Conservation (phyloP, 129 eudicot species). For the Centella asiatica region DNA sequence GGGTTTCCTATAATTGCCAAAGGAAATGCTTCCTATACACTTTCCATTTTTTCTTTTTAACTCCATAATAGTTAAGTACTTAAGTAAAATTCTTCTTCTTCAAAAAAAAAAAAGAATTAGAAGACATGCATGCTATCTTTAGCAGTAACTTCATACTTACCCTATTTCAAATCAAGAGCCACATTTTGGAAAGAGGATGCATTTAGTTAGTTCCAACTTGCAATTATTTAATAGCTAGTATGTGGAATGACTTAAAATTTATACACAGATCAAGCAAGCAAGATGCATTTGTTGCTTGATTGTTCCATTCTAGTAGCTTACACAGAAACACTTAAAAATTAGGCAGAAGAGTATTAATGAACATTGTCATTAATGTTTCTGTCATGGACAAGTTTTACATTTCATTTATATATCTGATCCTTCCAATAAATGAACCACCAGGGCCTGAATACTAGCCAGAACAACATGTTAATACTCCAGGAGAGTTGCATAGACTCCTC, state of each 20-base stretch:
- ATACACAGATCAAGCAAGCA: background rate
- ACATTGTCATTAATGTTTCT: background rate
- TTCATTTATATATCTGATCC: background rate
- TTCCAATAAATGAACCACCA: slow-evolving; percentile 16
- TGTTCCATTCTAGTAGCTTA: slow-evolving; percentile 1
- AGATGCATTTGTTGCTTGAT: background rate
- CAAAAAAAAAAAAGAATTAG: too few species aligned
- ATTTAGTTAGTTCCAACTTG: too few species aligned
- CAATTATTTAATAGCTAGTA: too few species aligned
- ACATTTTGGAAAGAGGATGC: too few species aligned
- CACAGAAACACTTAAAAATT: background rate
- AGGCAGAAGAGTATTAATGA: background rate
- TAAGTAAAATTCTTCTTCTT: too few species aligned
- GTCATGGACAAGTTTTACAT: background rate
- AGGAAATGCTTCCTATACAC: background rate
- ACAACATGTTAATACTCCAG: slow-evolving; percentile 80
- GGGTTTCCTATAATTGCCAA: too few species aligned
- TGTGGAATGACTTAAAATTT: background rate
- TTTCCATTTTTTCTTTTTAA: too few species aligned
- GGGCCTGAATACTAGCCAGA: slow-evolving; percentile 65
- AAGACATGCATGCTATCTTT: too few species aligned
- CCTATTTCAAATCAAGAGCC: background rate
- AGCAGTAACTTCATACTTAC: too few species aligned
- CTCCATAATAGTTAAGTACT: too few species aligned
- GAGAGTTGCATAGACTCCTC: slow-evolving; percentile 74